phyloP scores from a whole-genome alignment of 768 basidiomycete species.

The Pisolithus microcarpus region DNA sequence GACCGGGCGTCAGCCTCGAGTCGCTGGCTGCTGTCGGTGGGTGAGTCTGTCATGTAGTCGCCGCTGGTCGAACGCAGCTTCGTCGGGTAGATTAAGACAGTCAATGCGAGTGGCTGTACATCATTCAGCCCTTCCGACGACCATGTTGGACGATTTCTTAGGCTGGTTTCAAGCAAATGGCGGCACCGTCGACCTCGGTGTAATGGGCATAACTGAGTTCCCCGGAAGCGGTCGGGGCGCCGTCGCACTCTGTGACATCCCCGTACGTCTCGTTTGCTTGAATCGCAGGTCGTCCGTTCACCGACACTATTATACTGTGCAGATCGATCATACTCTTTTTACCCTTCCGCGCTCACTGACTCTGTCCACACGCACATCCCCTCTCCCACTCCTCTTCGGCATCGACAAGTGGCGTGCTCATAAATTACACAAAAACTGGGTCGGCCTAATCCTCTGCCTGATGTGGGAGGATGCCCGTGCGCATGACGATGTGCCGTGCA shows the following conservation, averaged over 20 bases:
- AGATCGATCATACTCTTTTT: slow-evolving; percentile 77
- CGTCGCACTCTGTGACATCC: slow-evolving; percentile 65
- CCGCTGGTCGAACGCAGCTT: too few relatives aligned
- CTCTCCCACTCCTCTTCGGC: slow-evolving; percentile 55
- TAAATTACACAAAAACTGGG: slow-evolving; percentile 69
- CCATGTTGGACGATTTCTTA: slow-evolving; percentile 31
- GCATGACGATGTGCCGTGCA: slow-evolving; percentile 45
- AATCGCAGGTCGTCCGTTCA: too few relatives aligned
- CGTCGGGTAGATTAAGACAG: too few relatives aligned
- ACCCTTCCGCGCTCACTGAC: slow-evolving; percentile 71
- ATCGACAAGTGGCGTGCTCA: slow-evolving; percentile 54
- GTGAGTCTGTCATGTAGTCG: too few relatives aligned
- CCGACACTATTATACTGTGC: neutral
- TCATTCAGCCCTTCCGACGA: too few relatives aligned
- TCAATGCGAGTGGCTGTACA: too few relatives aligned
- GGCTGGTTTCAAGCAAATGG: slow-evolving; percentile 53
- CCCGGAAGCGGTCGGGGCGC: slow-evolving; percentile 64
- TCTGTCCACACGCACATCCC: slow-evolving; percentile 72
- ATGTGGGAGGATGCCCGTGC: slow-evolving; percentile 87
- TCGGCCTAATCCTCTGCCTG: slow-evolving; percentile 83
- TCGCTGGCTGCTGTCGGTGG: too few relatives aligned
- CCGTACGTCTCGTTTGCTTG: slow-evolving; percentile 35
- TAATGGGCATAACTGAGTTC: slow-evolving; percentile 40
- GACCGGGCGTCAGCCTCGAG: too few relatives aligned
- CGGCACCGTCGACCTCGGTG: slow-evolving; percentile 41